Evolutionary conservation across 2,329 filamentous ascomycete genomes (phyloP), one percentile per base, ranked within the genome.

Genomic region (Hypoxylon sp.): DNA sequence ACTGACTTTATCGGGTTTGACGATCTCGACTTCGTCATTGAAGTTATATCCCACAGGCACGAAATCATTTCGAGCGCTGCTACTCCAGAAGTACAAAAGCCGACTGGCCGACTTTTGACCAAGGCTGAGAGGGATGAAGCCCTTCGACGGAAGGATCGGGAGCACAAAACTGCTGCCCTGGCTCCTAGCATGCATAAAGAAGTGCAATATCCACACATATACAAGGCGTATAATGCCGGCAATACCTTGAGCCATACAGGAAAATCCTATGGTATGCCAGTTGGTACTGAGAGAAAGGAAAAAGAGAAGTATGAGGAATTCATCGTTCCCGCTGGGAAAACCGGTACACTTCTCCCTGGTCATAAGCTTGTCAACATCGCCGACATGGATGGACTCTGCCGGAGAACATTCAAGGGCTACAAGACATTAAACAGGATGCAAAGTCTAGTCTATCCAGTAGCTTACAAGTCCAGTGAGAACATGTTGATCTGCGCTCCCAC

Each of bases 401-500:
- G 89, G 68, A 89, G 88, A n/a, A 99, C 96, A 0, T 99, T 99
- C 83, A 93, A 91, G 77, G 95, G 95, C 0, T 99, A 99, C 84
- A 95, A 95, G 81, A 83, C 92, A 2, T 86, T 99, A 66, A 99
- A 99, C 77, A 91, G 97, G 30, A 99, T 99, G 97, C 96, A 99
- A 82, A 98, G 95, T 79, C 85, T 99, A 53, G 93, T 98, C 0
- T 97, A 97, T 76, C 94, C 94, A 0, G 93, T 99, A 4, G 96
- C 95, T 0, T 98, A 99, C 82, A 93, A 91, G 79, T 98, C 94
- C 1, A 97, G 90, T 77, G 96, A 99, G 81, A 99, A 99, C 74
- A 98, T 99, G 95, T 88, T 99, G 57, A 97, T 99, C 66, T 99
- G 96, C 80, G 96, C 96, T 22, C 96, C 96, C 3, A 99, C 96